A percentile compares a stretch with the other conserved stretches of the same genome.
Evolutionary conservation across 208 protist species (phyloP).

Genomic region (Phytomonas sp.): DNA sequence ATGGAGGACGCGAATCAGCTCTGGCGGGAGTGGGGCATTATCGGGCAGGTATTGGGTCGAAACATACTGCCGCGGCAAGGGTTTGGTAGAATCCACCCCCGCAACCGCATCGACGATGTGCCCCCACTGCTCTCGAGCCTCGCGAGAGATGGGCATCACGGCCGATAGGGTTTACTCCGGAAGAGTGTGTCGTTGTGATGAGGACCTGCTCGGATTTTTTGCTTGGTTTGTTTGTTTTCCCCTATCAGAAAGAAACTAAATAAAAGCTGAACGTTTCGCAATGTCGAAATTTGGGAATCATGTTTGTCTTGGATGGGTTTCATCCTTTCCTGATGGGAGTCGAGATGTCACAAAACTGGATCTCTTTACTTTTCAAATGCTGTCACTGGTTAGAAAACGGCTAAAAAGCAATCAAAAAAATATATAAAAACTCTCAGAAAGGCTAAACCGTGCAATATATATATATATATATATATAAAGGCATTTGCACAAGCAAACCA

Average conservation of each 20-base stretch:
- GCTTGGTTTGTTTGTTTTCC: neutral
- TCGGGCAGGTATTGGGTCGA: slow-evolving; percentile 24
- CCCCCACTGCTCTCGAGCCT: slow-evolving; percentile 23
- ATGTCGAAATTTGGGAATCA: neutral
- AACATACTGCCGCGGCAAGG: slow-evolving; percentile 17
- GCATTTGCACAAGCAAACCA: no score
- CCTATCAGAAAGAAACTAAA: neutral
- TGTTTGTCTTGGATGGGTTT: neutral
- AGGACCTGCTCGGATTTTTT: neutral
- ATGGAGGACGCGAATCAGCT: slow-evolving; percentile 35
- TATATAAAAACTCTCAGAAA: no score
- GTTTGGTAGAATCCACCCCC: slow-evolving; percentile 34
- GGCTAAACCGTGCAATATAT: no score
- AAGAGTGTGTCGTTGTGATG: neutral
- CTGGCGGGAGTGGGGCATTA: slow-evolving; percentile 14
- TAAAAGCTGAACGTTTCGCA: neutral
- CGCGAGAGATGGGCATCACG: neutral
- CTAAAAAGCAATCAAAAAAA: no score
- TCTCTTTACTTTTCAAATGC: no score
- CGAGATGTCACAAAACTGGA: no score
- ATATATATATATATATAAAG: no score
- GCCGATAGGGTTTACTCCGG: neutral
- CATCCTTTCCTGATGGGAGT: no score
- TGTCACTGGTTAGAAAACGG: no score
- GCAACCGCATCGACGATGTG: slow-evolving; percentile 48